Evolutionary conservation across 495 filamentous ascomycete species (phyloP), one percentile per base, ranked within the genome.

Genomic region (Aspergillus leporis): DNA sequence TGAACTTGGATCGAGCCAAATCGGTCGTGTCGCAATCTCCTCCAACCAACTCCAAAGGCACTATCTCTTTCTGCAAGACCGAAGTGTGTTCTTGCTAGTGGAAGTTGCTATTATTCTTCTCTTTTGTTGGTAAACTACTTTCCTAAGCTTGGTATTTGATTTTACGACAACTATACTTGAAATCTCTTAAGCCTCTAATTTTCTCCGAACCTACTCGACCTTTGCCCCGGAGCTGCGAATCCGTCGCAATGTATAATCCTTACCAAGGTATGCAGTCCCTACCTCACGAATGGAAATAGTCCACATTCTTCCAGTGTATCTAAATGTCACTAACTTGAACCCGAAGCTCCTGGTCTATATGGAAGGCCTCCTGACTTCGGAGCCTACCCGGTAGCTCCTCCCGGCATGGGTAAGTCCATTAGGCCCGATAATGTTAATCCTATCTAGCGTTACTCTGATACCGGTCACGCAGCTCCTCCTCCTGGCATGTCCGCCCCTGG

Each of bases 401-500:
- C 93, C 57, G 92, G 91, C 66, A 85, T 96, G 85, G 92, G 92
- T 91, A 83, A 76, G 86, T 72, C 53, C 51, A 53, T 56, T 10
- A 53, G 13, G 5, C 59, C 21, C 22, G 1, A 47, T 53, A 55
- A 53, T 55, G 52, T 40, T 30, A 18, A 30, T 22, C 25, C 5
- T 55, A 19, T 32, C 41, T 48, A 22, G 16, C 52, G 31, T 40
- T 32, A 56, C 53, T 38, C 41, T 62, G 40, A 61, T 62, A 68
- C 61, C 21, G 50, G 41, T 18, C 58, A 10, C 23, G 64, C 50
- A 78, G 75, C 72, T 47, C 72, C 73, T 53, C 72, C 74, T 45
- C 73, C 91, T 65, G 90, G 90, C 67, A 87, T 89, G 83, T 83
- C 87, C 36, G 88, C 91, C 61, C 92, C 91, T 68, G 91, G 91